A percentile compares a stretch with the other conserved stretches of the same genome.
phyloP scores from a whole-genome alignment of 768 basidiomycete genomes.

The Pisolithus microcarpus region DNA sequence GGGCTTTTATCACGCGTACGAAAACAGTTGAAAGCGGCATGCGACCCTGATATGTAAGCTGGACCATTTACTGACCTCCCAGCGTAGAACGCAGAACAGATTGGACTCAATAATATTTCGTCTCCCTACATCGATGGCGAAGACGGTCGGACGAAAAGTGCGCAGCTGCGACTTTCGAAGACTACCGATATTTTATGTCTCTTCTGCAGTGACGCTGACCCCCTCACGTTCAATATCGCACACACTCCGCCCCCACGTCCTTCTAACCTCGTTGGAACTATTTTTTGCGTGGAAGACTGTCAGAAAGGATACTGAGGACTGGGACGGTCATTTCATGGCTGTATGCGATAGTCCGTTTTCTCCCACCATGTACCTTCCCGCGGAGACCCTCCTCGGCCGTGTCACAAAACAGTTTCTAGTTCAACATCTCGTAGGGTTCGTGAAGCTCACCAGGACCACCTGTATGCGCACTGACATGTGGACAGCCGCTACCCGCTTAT shows the following conservation, averaged over 20 bases:
- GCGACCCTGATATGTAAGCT: slow-evolving; percentile 6
- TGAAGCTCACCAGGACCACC: slow-evolving; percentile 5
- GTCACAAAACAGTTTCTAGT: slow-evolving; percentile 48
- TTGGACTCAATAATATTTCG: slow-evolving; percentile 57
- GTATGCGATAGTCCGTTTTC: slow-evolving; percentile 44
- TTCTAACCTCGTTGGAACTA: slow-evolving; percentile 33
- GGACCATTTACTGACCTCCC: slow-evolving; percentile 7
- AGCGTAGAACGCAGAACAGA: slow-evolving; percentile 48
- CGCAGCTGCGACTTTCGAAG: slow-evolving; percentile 6
- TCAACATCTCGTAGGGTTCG: slow-evolving; percentile 54
- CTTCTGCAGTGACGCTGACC: slow-evolving; percentile 32
- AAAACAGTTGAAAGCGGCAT: slow-evolving; percentile 45
- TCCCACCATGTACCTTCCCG: slow-evolving; percentile 47
- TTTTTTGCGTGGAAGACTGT: slow-evolving; percentile 34
- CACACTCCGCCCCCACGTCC: slow-evolving; percentile 20
- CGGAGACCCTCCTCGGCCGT: slow-evolving; percentile 44
- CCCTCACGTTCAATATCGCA: slow-evolving; percentile 31
- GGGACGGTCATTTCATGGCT: slow-evolving; percentile 26
- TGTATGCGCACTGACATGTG: slow-evolving; percentile 7
- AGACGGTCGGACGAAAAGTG: slow-evolving; percentile 37
- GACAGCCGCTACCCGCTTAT: slow-evolving; percentile 69
- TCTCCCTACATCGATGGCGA: slow-evolving; percentile 40
- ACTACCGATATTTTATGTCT: slow-evolving; percentile 4
- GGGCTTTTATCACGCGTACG: slow-evolving; percentile 43
- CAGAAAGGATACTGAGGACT: slow-evolving; percentile 3